A percentile compares a stretch with the other conserved stretches of the same genome.
phyloP scores from a whole-genome alignment of 352 stramenopile genomes.

The Blastocystis sp. region DNA sequence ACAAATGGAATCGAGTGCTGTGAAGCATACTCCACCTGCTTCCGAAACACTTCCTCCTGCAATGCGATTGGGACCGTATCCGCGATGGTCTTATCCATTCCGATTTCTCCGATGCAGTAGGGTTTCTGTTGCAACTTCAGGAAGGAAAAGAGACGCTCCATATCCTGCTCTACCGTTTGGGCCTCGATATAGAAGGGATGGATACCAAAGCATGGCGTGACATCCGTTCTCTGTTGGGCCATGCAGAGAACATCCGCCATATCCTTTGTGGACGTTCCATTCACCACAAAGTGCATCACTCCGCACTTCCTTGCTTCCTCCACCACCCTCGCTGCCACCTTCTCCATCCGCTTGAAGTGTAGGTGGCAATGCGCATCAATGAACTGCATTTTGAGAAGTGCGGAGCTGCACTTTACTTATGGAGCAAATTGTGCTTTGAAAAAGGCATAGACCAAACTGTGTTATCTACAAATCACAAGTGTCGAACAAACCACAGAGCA shows the following conservation, averaged over 20 bases:
- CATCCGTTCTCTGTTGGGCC: not conserved
- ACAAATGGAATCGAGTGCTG: not conserved
- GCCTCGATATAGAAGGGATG: slow-evolving; percentile 23
- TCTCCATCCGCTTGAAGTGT: slow-evolving; percentile 1
- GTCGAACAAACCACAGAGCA: not conserved
- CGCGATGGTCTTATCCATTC: slow-evolving; percentile 36
- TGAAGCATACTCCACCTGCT: slow-evolving; percentile 19
- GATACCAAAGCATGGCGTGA: slow-evolving; percentile 38
- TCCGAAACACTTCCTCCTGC: not conserved
- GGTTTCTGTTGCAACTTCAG: not conserved
- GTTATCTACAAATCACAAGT: not conserved
- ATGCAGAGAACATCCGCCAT: not conserved
- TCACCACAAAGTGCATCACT: slow-evolving; percentile 20
- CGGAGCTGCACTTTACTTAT: not conserved
- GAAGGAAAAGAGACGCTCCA: not conserved
- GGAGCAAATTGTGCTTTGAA: not conserved
- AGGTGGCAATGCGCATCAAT: slow-evolving; percentile 54
- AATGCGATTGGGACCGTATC: not conserved
- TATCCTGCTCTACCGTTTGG: not conserved
- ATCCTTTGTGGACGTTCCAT: slow-evolving; percentile 13
- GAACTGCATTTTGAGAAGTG: slow-evolving; percentile 35
- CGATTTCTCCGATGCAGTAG: slow-evolving; percentile 27
- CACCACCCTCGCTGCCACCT: not conserved
- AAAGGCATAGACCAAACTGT: not conserved
- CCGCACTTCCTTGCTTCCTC: not conserved